These are phyloP conservation scores for Citrus mangshanensis DNA, from an alignment of 345 rosid genomes.

Conservation along the genomic window DNA sequence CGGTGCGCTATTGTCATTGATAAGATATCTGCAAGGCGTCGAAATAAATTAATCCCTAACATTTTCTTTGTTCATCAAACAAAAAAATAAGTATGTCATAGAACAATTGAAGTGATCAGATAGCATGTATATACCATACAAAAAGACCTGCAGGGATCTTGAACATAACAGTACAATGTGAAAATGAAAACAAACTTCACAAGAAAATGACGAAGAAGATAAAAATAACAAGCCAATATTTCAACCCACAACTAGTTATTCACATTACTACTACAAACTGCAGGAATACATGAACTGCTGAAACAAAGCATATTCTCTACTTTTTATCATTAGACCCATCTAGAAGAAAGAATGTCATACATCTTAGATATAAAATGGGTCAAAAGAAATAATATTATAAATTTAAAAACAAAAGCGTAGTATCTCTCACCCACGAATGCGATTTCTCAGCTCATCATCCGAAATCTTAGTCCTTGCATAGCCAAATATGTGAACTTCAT, in stretches of 20 bases:
- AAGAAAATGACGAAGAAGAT: neutral
- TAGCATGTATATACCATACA: neutral
- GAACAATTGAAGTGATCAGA: constrained; percentile 1
- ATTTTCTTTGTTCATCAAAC: constrained; percentile 8
- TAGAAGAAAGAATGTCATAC: neutral
- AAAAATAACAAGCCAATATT: neutral
- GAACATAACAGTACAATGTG: neutral
- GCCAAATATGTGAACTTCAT: constrained; percentile 91
- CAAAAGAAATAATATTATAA: neutral
- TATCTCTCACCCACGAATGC: constrained; percentile 63
- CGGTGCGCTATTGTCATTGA: constrained; percentile 39
- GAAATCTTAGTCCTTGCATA: constrained; percentile 91
- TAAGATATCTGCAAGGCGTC: constrained; percentile 58
- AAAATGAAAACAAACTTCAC: neutral
- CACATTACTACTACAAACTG: neutral
- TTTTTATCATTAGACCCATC: neutral
- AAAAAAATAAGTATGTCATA: neutral
- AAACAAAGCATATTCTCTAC: neutral
- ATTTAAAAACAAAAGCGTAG: neutral
- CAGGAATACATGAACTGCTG: neutral
- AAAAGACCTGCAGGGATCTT: neutral
- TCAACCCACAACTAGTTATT: neutral
- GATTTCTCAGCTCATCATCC: constrained; percentile 63
- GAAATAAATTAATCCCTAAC: constrained; percentile 5
- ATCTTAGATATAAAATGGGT: neutral